Base-by-base conservation (phyloP, 2,329 filamentous ascomycete genomes). In the Fusarium torreyae region DNA sequence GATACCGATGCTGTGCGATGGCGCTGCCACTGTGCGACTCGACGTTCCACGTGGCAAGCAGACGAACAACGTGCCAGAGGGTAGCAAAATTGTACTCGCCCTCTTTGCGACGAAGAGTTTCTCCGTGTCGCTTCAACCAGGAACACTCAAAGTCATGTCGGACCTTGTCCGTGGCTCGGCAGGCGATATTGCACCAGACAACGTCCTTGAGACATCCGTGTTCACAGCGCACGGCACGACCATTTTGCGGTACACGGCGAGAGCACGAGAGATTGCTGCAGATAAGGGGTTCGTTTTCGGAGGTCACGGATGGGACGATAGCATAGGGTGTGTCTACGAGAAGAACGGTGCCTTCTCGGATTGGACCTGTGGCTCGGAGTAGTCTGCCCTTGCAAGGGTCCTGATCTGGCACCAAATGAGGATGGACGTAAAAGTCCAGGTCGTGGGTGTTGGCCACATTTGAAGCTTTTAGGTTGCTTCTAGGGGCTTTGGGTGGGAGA, bases 241-340 rank as follows among this genome's bases (percentile, higher is more conserved):
- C 61, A 31, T 64, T 61, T 10, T 57, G 52, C 1, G 50, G 26
- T 26, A 75, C 68, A 44, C 60, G 69, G 31, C 55, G 63, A 5
- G 72, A 75, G 53, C 75, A 77, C 10, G 43, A 48, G 4, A 75
- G 53, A 45, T 75, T 77, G 68, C 75, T 77, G 64, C 75, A 77
- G 7, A 76, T 58, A 26, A 77, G 50, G 14, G 65, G 20, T 39
- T 71, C 57, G 14, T 24, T 59, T 33, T 57, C 50, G 18, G 57
- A 63, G n/a, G 64, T 68, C 57, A 69, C 69, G 13, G 68, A 67
- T 15, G 75, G 75, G 24, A 77, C 66, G 48, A 75, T 72, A 42
- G 75, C 75, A 69, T 75, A 77, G 3, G 75, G 65, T 26, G 54
- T 65, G 51, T 77, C 75, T 54, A 74, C 51, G 36, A 77, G 72